Conservation (phyloP, 31 red algal species). For the Odonthalia washingtoniensis region DNA sequence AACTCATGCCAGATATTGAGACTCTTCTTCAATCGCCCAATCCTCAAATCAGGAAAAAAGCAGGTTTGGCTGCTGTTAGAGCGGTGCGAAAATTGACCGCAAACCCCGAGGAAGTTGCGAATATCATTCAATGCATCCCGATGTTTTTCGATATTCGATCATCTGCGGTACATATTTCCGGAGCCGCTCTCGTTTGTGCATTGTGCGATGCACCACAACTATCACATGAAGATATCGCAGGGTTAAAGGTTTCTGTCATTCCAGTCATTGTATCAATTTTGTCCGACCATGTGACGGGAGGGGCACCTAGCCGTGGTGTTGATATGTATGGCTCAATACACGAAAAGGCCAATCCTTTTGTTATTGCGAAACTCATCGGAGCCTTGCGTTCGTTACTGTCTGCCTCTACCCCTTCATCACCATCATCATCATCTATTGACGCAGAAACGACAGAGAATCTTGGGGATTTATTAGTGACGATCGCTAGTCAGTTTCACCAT, state of each 20-base stretch:
- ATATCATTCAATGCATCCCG: conserved; percentile 59
- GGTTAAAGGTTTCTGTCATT: conserved; percentile 17
- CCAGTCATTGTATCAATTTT: conserved; percentile 37
- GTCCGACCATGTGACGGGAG: not conserved
- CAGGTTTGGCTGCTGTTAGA: conserved; percentile 85
- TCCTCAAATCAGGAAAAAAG: conserved; percentile 92
- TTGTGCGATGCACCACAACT: conserved; percentile 46
- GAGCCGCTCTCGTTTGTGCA: conserved; percentile 67
- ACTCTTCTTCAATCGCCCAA: conserved; percentile 65
- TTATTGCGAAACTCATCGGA: not conserved
- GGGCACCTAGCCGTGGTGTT: not conserved
- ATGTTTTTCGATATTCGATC: conserved; percentile 59
- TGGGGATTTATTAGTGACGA: conserved; percentile 19
- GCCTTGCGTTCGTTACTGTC: not conserved
- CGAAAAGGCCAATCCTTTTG: not conserved
- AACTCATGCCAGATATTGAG: conserved; percentile 89
- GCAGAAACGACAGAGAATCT: conserved; percentile 38
- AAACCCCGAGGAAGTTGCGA: conserved; percentile 79
- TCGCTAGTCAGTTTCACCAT: not conserved
- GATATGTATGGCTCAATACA: not conserved
- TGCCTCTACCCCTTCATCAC: not conserved
- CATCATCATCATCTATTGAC: not conserved
- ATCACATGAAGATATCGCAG: not conserved
- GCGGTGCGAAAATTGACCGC: conserved; percentile 79
- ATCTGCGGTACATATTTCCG: conserved; percentile 75